These are phyloP conservation scores for Piromyces finnis DNA, from an alignment of 192 early-diverging fungal genomes.

Conservation along the genomic window DNA sequence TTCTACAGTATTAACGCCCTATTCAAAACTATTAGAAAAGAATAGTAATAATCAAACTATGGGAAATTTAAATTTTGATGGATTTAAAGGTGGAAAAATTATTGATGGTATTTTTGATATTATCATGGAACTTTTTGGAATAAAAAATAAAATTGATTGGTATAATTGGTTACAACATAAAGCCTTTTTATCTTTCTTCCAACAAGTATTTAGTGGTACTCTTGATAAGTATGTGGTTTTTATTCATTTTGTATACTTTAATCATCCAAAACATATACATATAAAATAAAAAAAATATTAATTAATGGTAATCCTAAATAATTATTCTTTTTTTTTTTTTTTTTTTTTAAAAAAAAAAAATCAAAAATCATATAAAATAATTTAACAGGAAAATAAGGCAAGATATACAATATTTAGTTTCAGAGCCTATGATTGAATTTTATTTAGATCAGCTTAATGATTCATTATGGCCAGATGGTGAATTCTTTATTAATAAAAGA, in stretches of 20 bases:
- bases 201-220: constrained; percentile 71
- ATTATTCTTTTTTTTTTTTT: not conserved
- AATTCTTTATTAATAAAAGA: constrained; percentile 1
- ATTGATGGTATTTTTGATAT: constrained; percentile 61
- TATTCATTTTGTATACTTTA: too few relatives aligned
- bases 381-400: too few relatives aligned
- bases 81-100: not conserved
- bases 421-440: constrained; percentile 17
- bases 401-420: too few relatives aligned
- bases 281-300: too few relatives aligned
- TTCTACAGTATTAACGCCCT: too few relatives aligned
- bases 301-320: too few relatives aligned
- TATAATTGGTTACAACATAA: constrained; percentile 76
- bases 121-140: constrained; percentile 84
- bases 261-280: too few relatives aligned
- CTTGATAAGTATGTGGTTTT: constrained; percentile 58
- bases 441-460: constrained; percentile 17
- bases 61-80: not conserved
- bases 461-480: constrained; percentile 34
- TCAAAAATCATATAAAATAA: too few relatives aligned
- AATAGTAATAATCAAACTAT: too few relatives aligned
- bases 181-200: constrained; percentile 66
- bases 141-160: constrained; percentile 73
- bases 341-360: too few relatives aligned
- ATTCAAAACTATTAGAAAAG: too few relatives aligned